Conservation (phyloP, 2,329 filamentous ascomycete genomes). For the Cercospora sp. region DNA sequence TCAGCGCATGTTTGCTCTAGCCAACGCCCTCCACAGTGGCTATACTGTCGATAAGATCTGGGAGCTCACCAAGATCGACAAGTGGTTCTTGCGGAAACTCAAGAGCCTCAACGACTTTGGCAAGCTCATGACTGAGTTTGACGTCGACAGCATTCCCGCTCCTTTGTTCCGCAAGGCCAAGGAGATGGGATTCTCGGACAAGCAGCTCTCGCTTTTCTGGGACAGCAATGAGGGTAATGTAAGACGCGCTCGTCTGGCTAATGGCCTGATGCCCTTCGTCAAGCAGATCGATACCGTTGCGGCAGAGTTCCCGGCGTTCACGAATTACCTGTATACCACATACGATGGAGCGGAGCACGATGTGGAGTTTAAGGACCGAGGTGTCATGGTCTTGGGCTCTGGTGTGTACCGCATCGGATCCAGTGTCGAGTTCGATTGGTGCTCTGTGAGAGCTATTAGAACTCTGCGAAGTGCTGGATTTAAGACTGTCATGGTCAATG, state of each 20-base stretch:
- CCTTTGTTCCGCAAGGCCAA: slow-evolving; percentile 80
- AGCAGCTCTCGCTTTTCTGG: slow-evolving; percentile 91
- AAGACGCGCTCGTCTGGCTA: slow-evolving; percentile 78
- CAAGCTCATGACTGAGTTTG: slow-evolving; percentile 71
- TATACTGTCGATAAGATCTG: slow-evolving; percentile 97
- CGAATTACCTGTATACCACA: slow-evolving; percentile 95
- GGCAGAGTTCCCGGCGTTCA: slow-evolving; percentile 90
- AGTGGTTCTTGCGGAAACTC: slow-evolving; percentile 93
- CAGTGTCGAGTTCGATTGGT: slow-evolving; percentile 99
- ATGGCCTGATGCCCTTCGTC: slow-evolving; percentile 81
- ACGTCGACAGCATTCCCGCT: slow-evolving; percentile 64
- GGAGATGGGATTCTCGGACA: slow-evolving; percentile 89
- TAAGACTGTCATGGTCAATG: slow-evolving; percentile 65
- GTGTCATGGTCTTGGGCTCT: slow-evolving; percentile 93
- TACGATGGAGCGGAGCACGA: slow-evolving; percentile 91
- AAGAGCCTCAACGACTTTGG: slow-evolving; percentile 89
- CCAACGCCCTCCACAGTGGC: slow-evolving; percentile 92
- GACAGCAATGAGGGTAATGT: slow-evolving; percentile 92
- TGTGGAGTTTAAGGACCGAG: slow-evolving; percentile 80
- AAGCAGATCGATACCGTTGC: slow-evolving; percentile 99
- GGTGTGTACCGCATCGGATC: slow-evolving; percentile 97
- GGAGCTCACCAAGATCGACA: slow-evolving; percentile 98
- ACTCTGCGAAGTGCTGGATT: slow-evolving; percentile 79
- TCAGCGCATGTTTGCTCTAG: slow-evolving; percentile 94
- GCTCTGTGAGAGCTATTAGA: slow-evolving; percentile 89